Evolutionary conservation across 1,284 basidiomycete genomes (phyloP), one percentile per base, ranked within the genome.

Genomic region (Afroboletus lepidellus): DNA sequence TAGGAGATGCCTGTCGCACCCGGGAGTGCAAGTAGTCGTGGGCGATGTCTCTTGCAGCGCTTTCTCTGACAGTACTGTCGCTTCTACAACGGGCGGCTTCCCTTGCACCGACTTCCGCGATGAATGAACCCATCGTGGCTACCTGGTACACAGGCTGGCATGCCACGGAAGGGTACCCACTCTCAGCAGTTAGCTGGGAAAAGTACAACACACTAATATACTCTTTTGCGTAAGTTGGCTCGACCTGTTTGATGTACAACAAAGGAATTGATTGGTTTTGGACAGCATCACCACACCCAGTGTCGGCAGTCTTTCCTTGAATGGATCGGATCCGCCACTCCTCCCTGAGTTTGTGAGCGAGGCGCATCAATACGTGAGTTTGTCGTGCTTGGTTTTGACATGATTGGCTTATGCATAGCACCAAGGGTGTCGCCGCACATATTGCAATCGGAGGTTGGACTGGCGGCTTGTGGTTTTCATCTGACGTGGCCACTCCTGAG

Each of bases 391-490:
- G 7, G 8, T 27, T 11, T 18, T 23, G 21, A 41, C 20, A 30
- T 3, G 5, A 36, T 21, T 27, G 3, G 1, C 42, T 56, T 13
- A 55, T 37, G 27, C 33, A 29, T 51, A 9, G 5, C 12, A 13
- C 36, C 21, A 39, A 87, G 76, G 67, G 66, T 48, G 87, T 92
- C 53, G 77, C 79, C 53, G 90, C 90, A n/a, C 74, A 85, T 49
- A 67, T 93, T 32, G 84, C 86, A 18, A 75, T 95, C 48, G 93
- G 93, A 39, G 93, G 93, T 36, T 95, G 92, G 92, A 81, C 65
- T 89, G 91, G 8, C 69, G 75, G 45, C 76, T 82, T 58, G 18
- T 85, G 70, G 70, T 95, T 85, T 69, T 94, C 92, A 2, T 72
- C 79, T 23, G 77, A 84, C 36, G 81, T 92, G 23, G 79, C 77